These are phyloP conservation scores for Tetrastigma voinierianum DNA, from an alignment of 164 flowering plant genomes.

Conservation along the genomic window DNA sequence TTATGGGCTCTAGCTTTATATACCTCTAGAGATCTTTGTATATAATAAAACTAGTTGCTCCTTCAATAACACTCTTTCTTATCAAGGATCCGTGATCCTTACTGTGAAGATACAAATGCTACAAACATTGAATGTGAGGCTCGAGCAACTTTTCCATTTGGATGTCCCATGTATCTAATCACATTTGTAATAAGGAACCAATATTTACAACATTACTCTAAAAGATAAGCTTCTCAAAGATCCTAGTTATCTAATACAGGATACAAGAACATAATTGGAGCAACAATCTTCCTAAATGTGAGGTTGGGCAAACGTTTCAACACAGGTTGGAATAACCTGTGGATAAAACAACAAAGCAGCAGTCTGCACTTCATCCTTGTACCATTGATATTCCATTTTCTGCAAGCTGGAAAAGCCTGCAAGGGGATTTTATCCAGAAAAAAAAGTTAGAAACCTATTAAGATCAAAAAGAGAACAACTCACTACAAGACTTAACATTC, in stretches of 20 bases:
- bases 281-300: conserved; percentile 55
- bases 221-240: background rate
- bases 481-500: background rate
- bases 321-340: conserved; percentile 80
- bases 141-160: conserved; percentile 72
- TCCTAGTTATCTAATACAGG: conserved; percentile 35
- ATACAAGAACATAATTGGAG: conserved; percentile 93
- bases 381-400: conserved; percentile 58
- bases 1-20: background rate
- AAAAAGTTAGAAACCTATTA: conserved; percentile 1
- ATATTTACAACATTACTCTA: background rate
- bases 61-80: conserved; percentile 58
- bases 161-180: conserved; percentile 84
- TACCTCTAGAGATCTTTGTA: conserved; percentile 84
- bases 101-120: conserved; percentile 73
- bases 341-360: conserved; percentile 83
- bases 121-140: conserved; percentile 82
- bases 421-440: conserved; percentile 3
- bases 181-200: conserved; percentile 25
- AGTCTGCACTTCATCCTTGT: conserved; percentile 84
- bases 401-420: conserved; percentile 28
- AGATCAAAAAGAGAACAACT: background rate
- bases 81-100: conserved; percentile 50
- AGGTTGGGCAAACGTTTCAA: conserved; percentile 51
- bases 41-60: conserved; percentile 83